A percentile compares a stretch with the other conserved stretches of the same genome.
phyloP scores from a whole-genome alignment of 208 protist species.

The Trypanosoma boissoni region DNA sequence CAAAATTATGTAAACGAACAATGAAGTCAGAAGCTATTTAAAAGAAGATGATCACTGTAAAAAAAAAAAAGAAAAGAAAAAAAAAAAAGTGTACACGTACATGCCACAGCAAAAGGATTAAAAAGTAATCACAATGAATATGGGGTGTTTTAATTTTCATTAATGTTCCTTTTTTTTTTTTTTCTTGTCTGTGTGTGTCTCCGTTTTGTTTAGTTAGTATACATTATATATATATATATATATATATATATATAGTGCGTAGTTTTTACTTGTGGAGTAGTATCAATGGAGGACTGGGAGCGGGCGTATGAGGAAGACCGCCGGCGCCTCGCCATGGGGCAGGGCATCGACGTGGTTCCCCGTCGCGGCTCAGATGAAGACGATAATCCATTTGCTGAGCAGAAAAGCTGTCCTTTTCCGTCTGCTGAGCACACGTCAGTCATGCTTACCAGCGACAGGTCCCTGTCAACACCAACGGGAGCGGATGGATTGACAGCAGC shows the following conservation, averaged over 20 bases:
- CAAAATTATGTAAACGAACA: background rate
- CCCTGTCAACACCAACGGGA: too few relatives aligned
- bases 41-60: background rate
- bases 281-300: conserved; percentile 29
- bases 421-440: background rate
- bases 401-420: background rate
- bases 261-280: background rate
- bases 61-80: conserved; percentile 1
- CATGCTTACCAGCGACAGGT: too few relatives aligned
- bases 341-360: background rate
- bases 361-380: background rate
- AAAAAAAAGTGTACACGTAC: background rate
- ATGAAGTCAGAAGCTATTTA: too few relatives aligned
- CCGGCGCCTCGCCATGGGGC: conserved; percentile 14
- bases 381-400: conserved; percentile 11
- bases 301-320: conserved; percentile 25
- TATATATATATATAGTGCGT: background rate
- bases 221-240: conserved; percentile 1
- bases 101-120: too few relatives aligned
- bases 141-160: background rate
- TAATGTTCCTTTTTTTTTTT: conserved; percentile 1
- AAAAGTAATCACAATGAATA: too few relatives aligned
- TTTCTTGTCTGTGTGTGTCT: conserved; percentile 1
- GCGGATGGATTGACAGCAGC: too few relatives aligned
- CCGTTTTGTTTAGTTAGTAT: background rate